These are phyloP conservation scores for Berberis thunbergii DNA, from an alignment of 164 flowering plant genomes.

Conservation along the genomic window DNA sequence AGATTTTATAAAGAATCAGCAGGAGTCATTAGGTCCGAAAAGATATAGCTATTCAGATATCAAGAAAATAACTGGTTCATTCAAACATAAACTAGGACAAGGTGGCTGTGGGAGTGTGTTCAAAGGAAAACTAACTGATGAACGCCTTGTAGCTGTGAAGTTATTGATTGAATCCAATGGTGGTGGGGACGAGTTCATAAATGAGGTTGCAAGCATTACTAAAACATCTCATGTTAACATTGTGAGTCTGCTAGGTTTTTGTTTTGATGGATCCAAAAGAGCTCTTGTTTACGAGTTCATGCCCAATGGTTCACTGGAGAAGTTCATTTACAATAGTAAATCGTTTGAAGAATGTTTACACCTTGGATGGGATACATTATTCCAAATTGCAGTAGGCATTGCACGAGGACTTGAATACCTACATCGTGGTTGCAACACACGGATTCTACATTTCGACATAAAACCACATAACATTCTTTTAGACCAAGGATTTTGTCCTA, in stretches of 20 bases:
- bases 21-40: background rate
- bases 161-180: background rate
- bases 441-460: too few species aligned
- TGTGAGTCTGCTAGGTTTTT: background rate
- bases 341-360: background rate
- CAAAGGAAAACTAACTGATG: background rate
- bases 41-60: background rate
- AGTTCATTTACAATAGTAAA: background rate
- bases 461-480: too few species aligned
- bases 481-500: background rate
- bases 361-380: background rate
- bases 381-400: background rate
- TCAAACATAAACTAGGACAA: background rate
- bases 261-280: too few species aligned
- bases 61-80: background rate
- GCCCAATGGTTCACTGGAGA: background rate
- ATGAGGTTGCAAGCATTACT: too few species aligned
- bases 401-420: background rate
- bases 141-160: background rate
- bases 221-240: background rate
- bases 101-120: background rate
- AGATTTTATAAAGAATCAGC: background rate
- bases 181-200: background rate
- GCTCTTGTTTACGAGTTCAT: background rate
- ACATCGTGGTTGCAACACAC: too few species aligned